Conservation (phyloP, 2,329 filamentous ascomycete genomes). For the Hyphodiscus sp. region DNA sequence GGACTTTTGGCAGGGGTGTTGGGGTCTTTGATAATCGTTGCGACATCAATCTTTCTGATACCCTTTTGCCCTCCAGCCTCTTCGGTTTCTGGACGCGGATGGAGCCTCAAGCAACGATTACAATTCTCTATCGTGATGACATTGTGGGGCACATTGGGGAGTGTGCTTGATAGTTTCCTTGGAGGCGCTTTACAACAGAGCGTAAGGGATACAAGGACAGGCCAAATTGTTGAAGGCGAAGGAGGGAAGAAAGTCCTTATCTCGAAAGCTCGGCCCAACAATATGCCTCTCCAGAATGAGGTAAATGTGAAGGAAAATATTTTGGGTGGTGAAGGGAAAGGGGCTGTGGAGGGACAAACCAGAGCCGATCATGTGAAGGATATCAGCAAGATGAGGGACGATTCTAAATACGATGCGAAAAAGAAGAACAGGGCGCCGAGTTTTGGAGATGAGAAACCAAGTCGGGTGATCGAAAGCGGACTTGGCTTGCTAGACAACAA, state of each 20-base stretch:
- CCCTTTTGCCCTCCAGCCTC: constrained; percentile 51
- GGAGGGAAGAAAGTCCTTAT: constrained; percentile 59
- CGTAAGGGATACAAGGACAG: constrained; percentile 74
- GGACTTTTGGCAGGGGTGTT: constrained; percentile 69
- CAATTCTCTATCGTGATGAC: constrained; percentile 50
- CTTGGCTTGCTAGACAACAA: constrained; percentile 87
- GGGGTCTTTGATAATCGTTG: constrained; percentile 64
- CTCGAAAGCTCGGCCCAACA: constrained; percentile 26
- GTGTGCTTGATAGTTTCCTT: constrained; percentile 78
- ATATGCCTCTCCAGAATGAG: constrained; percentile 28
- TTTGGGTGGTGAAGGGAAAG: constrained; percentile 39
- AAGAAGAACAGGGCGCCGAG: constrained; percentile 45
- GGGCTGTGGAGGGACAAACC: constrained; percentile 35
- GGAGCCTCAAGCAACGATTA: constrained; percentile 47
- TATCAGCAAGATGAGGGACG: constrained; percentile 32
- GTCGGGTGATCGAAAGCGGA: constrained; percentile 54
- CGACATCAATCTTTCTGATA: constrained; percentile 56
- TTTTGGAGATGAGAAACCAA: constrained; percentile 46
- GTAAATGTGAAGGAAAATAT: constrained; percentile 36
- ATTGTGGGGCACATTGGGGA: constrained; percentile 70
- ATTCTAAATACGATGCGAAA: constrained; percentile 43
- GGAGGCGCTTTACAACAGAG: constrained; percentile 81
- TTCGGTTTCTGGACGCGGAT: constrained; percentile 32
- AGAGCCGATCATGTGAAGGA: constrained; percentile 33
- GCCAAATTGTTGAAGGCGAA: constrained; percentile 83